phyloP scores from a whole-genome alignment of 306 rosid genomes.

The Myrica gale region DNA sequence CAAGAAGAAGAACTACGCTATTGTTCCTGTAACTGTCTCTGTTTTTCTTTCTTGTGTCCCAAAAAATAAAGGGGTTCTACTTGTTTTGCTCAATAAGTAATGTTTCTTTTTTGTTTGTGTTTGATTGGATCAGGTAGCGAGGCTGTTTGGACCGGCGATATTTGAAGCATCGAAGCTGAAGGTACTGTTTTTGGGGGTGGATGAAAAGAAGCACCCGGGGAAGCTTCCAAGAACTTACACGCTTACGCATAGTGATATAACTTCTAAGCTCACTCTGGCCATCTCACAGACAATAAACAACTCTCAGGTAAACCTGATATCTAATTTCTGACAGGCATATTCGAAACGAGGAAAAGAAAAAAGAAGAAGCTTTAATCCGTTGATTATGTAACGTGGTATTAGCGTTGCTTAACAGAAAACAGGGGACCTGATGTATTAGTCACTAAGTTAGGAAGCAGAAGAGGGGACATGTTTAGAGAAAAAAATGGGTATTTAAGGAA shows the following conservation, averaged over 20 bases:
- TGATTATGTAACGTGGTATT: neutral
- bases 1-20: conserved; percentile 47
- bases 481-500: neutral
- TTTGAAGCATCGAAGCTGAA: conserved; percentile 90
- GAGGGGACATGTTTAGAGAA: neutral
- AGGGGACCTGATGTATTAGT: neutral
- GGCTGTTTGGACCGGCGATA: conserved; percentile 88
- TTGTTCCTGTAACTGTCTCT: conserved; percentile 52
- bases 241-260: conserved; percentile 78
- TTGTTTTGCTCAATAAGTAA: neutral
- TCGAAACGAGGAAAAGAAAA: neutral
- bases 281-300: conserved; percentile 81
- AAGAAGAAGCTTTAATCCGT: neutral
- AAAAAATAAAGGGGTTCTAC: neutral
- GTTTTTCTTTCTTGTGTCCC: neutral
- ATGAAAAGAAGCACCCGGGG: conserved; percentile 82
- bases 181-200: conserved; percentile 81
- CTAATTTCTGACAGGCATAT: neutral
- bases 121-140: conserved; percentile 59
- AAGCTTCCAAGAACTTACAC: conserved; percentile 84
- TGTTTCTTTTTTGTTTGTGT: neutral
- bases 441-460: neutral
- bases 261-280: conserved; percentile 81
- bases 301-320: conserved; percentile 58
- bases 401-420: neutral